Percentiles rank a stretch among this genome's conserved stretches.
Evolutionary conservation across 306 rosid species (phyloP).

Genomic region (Rosa lucieae): DNA sequence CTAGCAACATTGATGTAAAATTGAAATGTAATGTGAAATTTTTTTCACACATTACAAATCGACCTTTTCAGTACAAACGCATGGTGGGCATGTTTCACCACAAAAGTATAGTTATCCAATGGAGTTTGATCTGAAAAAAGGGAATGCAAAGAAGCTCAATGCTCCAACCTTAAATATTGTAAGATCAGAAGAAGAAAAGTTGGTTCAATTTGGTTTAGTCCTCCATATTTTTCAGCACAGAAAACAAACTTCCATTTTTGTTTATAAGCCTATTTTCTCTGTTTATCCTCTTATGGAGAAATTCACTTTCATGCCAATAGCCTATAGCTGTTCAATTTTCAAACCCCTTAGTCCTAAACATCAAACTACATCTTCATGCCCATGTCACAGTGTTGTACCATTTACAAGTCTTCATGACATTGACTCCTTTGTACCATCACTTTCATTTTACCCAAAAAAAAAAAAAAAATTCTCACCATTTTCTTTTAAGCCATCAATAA

Average conservation of each 20-base stretch:
- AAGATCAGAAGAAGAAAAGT: not conserved
- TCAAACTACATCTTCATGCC: slow-evolving; percentile 1
- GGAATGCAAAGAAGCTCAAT: not conserved
- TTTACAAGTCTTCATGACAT: not conserved
- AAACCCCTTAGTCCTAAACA: slow-evolving; percentile 3
- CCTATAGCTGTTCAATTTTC: not conserved
- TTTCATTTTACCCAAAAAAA: not conserved
- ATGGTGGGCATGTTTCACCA: slow-evolving; percentile 11
- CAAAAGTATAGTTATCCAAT: slow-evolving; percentile 1
- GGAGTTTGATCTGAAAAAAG: slow-evolving; percentile 8
- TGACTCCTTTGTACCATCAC: not conserved
- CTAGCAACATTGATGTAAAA: not conserved
- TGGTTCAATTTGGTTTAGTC: not conserved
- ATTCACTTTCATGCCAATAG: not conserved
- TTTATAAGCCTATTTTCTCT: not conserved
- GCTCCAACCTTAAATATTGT: slow-evolving; percentile 16
- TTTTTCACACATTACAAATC: not conserved
- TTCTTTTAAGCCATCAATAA: not conserved
- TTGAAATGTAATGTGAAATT: not conserved
- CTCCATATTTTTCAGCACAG: not conserved
- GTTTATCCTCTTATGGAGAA: not conserved
- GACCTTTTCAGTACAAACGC: not conserved
- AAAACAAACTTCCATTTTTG: slow-evolving; percentile 6
- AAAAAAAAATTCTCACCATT: not conserved
- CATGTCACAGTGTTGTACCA: slow-evolving; percentile 3